These are phyloP conservation scores for Neurospora cerealis DNA, from an alignment of 495 filamentous ascomycete species.

Conservation along the genomic window DNA sequence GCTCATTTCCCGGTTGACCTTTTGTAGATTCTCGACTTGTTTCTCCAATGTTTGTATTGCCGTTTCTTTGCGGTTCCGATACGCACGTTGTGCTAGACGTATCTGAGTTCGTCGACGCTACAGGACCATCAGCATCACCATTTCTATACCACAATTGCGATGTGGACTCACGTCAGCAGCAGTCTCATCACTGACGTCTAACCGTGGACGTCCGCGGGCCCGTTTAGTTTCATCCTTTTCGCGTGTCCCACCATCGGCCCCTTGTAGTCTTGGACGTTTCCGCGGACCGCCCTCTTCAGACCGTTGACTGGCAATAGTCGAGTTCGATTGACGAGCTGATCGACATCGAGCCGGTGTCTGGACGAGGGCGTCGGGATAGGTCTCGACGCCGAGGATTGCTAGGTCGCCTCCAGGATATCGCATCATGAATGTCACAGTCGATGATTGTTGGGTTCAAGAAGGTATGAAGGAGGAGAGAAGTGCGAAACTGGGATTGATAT, in stretches of 20 bases:
- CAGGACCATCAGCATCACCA: slow-evolving; percentile 8
- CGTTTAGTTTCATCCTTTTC: slow-evolving; percentile 40
- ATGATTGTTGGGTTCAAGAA: neutral
- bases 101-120: slow-evolving; percentile 83
- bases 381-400: slow-evolving; percentile 39
- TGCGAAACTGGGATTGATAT: neutral
- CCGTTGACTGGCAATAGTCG: neutral
- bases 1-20: slow-evolving; percentile 63
- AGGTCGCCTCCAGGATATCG: slow-evolving; percentile 26
- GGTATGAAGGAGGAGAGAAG: neutral
- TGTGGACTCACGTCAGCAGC: slow-evolving; percentile 37
- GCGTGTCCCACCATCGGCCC: slow-evolving; percentile 1
- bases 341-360: slow-evolving; percentile 1
- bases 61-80: slow-evolving; percentile 74
- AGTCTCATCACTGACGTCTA: slow-evolving; percentile 61
- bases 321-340: neutral
- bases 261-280: slow-evolving; percentile 16
- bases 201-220: slow-evolving; percentile 54
- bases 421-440: slow-evolving; percentile 13
- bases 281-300: slow-evolving; percentile 17
- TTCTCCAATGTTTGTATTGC: slow-evolving; percentile 64
- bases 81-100: slow-evolving; percentile 74
- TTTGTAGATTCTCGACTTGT: slow-evolving; percentile 54
- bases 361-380: slow-evolving; percentile 24
- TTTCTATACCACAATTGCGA: slow-evolving; percentile 1